phyloP scores from a whole-genome alignment of 192 early-diverging fungal species.

The Paraglomus brasilianum region DNA sequence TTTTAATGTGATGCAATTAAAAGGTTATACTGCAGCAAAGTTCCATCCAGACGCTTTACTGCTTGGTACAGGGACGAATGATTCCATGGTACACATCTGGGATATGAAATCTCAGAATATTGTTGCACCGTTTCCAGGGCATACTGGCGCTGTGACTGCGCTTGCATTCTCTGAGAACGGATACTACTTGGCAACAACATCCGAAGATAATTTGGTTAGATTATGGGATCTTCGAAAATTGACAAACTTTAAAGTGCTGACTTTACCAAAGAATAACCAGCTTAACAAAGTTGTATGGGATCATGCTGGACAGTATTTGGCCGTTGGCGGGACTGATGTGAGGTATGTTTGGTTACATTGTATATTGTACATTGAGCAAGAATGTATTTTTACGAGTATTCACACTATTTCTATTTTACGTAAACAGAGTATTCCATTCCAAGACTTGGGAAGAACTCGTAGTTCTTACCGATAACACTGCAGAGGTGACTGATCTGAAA shows the following conservation, averaged over 20 bases:
- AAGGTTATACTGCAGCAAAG: conserved; percentile 61
- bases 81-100: conserved; percentile 76
- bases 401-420: conserved; percentile 3
- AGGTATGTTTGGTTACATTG: conserved; percentile 30
- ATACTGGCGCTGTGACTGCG: conserved; percentile 62
- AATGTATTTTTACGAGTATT: neutral
- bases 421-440: conserved; percentile 58
- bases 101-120: conserved; percentile 72
- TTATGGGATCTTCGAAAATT: conserved; percentile 96
- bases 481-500: conserved; percentile 55
- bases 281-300: conserved; percentile 76
- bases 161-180: conserved; percentile 93
- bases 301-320: conserved; percentile 80
- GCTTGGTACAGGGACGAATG: conserved; percentile 71
- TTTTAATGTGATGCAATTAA: conserved; percentile 11
- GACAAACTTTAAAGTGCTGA: conserved; percentile 62
- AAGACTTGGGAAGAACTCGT: conserved; percentile 64
- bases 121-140: conserved; percentile 65
- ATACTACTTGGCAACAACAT: conserved; percentile 82
- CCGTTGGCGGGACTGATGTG: conserved; percentile 63
- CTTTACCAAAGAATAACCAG: conserved; percentile 53
- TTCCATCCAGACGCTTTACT: conserved; percentile 96
- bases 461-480: conserved; percentile 49
- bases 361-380: neutral
- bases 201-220: conserved; percentile 68